phyloP scores from a whole-genome alignment of 2,329 filamentous ascomycete genomes.

The Cladosporium sp. region DNA sequence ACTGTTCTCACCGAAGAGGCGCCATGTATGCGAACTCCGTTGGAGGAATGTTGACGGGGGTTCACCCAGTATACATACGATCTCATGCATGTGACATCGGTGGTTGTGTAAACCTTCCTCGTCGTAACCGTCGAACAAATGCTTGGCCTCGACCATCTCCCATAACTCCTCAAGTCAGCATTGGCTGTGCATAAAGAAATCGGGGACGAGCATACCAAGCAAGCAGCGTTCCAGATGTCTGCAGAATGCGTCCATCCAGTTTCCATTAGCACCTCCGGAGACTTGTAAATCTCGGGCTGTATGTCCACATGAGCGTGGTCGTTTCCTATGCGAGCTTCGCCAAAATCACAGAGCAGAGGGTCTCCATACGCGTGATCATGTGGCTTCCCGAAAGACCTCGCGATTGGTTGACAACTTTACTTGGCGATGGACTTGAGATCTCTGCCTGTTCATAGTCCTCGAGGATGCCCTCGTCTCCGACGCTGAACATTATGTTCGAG shows the following conservation, averaged over 20 bases:
- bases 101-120: neutral
- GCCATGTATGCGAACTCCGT: neutral
- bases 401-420: neutral
- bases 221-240: conserved; percentile 8
- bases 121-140: neutral
- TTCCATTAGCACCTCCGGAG: neutral
- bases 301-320: neutral
- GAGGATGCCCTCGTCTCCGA: neutral
- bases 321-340: neutral
- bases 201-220: neutral
- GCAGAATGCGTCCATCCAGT: neutral
- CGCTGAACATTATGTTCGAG: neutral
- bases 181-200: neutral
- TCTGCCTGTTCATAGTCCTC: neutral
- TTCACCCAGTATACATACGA: neutral
- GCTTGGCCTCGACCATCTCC: neutral
- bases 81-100: neutral
- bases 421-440: neutral
- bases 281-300: neutral
- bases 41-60: neutral
- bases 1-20: neutral
- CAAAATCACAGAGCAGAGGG: neutral
- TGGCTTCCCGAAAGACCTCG: neutral
- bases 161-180: neutral
- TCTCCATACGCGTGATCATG: neutral